Base-by-base conservation (phyloP, 1,284 basidiomycete genomes). In the Meripilus lineatus region DNA sequence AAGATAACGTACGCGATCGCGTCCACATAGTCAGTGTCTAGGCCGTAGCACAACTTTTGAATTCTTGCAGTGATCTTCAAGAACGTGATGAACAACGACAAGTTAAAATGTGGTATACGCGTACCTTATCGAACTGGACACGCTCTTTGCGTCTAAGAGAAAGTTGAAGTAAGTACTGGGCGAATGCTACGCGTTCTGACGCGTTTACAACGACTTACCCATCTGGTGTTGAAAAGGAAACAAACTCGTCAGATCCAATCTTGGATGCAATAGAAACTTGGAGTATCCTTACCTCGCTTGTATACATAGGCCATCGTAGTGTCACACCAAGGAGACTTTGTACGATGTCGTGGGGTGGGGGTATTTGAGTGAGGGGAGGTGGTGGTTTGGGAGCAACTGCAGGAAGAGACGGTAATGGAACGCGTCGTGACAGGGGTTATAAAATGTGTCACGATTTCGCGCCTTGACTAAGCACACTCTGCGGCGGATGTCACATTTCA, bases 21-120 rank as follows among this genome's bases (percentile, higher is more conserved):
- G 62, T 97, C 92, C 40, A 99, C 86, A 58, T 92, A 90, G 62
- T 93, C 86, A 55, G 80, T 75, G 67, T 99, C 95, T 25, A 99
- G 83, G 50, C 95, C 95, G 64, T 98, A 99, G 59, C 93, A 96
- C 18, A 99, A 83, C 72, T 99, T 99, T 64, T 85, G 83, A 61
- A 99, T 89, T 57, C 94, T 75, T 25, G 89, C 84, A 4, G 90
- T 93, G 64, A 93, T 93, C 88, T 91, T 21, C 15, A 11, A 26
- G 28, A 10, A 30, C 42, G 24, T 49, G 40, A 18, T 25, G 26
- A 32, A 5, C 7, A 14, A 39, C 22, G 40, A 50, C 13, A 44
- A 28, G 38, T 28, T 24, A 25, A 38, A 37, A 44, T 35, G 35
- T 44, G 22, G 42, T 36, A 30, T 35, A 56, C 50, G 56, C 69